Percentiles rank a stretch among this genome's conserved stretches.
phyloP scores from a whole-genome alignment of 345 rosid species.

The Eucalyptus guilfoylei region DNA sequence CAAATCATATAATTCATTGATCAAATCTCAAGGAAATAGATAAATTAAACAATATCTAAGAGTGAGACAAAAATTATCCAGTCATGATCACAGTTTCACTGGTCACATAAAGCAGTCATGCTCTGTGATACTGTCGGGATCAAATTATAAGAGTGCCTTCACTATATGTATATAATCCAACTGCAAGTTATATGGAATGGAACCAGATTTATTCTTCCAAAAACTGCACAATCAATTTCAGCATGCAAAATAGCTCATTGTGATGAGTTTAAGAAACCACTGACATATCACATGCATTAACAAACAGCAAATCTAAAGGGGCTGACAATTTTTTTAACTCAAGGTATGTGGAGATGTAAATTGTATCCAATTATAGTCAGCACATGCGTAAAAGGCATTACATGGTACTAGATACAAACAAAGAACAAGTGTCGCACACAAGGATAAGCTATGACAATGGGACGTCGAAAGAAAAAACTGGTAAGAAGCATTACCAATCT shows the following conservation, averaged over 20 bases:
- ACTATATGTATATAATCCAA: neutral
- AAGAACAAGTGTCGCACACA: neutral
- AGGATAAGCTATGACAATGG: neutral
- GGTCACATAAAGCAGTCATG: neutral
- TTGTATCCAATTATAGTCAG: neutral
- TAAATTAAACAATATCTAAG: neutral
- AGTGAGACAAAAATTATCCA: neutral
- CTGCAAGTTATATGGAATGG: neutral
- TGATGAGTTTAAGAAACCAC: neutral
- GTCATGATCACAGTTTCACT: neutral
- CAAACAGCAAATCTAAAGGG: neutral
- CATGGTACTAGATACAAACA: neutral
- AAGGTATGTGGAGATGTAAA: neutral
- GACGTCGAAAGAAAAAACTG: neutral
- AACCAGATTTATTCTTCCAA: neutral
- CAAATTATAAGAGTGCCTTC: neutral
- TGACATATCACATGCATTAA: neutral
- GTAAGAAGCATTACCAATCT: constrained; percentile 48
- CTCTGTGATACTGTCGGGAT: neutral
- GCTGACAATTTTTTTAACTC: neutral
- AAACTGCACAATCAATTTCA: neutral
- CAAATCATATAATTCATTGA: neutral
- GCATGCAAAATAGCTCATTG: neutral
- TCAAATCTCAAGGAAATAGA: neutral
- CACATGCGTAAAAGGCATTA: neutral